A percentile compares a stretch with the other conserved stretches of the same genome.
phyloP scores from a whole-genome alignment of 768 basidiomycete genomes.

The Suillus subalutaceus region DNA sequence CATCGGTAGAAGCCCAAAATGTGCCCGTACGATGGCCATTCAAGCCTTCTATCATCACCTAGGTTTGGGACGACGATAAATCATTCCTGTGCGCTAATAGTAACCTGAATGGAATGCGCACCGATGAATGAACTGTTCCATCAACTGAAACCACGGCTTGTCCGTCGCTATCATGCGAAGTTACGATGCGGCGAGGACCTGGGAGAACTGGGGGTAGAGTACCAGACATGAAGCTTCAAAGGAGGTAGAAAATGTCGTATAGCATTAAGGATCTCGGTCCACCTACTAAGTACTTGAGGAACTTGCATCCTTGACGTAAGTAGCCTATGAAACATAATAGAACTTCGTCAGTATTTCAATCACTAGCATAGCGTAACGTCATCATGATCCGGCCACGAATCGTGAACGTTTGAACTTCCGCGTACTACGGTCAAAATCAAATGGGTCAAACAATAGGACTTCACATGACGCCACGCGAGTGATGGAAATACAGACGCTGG shows the following conservation, averaged over 20 bases:
- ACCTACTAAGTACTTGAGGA: neutral
- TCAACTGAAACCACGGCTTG: conserved; percentile 45
- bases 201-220: conserved; percentile 31
- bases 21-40: conserved; percentile 22
- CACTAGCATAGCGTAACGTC: neutral
- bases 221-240: neutral
- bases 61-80: neutral
- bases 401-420: neutral
- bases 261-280: neutral
- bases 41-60: neutral
- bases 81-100: too few species aligned
- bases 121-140: conserved; percentile 23
- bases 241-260: neutral
- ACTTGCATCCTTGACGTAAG: neutral
- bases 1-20: conserved; percentile 54
- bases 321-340: neutral
- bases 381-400: neutral
- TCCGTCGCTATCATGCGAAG: conserved; percentile 48
- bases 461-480: neutral
- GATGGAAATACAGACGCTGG: too few species aligned
- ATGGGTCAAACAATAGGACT: neutral
- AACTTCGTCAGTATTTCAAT: neutral
- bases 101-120: conserved; percentile 32
- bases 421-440: neutral
- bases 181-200: conserved; percentile 53